Percentiles rank a stretch among this genome's conserved stretches.
phyloP scores from a whole-genome alignment of 2,329 filamentous ascomycete species.

The Colletotrichum plurivorum region DNA sequence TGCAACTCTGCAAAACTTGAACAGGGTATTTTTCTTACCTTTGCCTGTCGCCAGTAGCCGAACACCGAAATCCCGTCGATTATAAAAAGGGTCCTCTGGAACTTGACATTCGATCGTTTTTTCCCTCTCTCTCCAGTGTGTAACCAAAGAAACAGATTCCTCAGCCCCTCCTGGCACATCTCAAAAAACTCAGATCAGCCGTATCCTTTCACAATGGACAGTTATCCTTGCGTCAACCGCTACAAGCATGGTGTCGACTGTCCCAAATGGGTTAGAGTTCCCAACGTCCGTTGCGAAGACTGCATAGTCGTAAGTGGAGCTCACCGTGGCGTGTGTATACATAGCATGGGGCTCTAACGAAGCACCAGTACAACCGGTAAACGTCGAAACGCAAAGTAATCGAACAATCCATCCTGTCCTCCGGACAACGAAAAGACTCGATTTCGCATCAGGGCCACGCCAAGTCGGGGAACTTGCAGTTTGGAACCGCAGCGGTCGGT shows the following conservation, averaged over 20 bases:
- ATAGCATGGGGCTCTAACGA: neutral
- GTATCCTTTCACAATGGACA: slow-evolving; percentile 22
- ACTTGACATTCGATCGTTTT: neutral
- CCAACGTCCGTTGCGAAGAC: slow-evolving; percentile 30
- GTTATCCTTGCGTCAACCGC: slow-evolving; percentile 37
- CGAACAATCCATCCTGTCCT: neutral
- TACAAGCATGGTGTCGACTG: slow-evolving; percentile 40
- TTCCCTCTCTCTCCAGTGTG: neutral
- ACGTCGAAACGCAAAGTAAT: neutral
- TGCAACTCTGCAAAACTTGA: slow-evolving; percentile 7
- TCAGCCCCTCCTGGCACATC: neutral
- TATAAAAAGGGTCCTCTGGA: slow-evolving; percentile 29
- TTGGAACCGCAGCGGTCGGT: neutral
- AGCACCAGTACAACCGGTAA: slow-evolving; percentile 33
- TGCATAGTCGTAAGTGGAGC: slow-evolving; percentile 30
- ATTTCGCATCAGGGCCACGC: neutral
- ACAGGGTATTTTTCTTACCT: slow-evolving; percentile 15
- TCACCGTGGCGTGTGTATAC: too few species aligned
- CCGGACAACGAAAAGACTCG: neutral
- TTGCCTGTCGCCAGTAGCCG: slow-evolving; percentile 7
- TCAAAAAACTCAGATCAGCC: neutral
- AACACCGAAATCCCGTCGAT: neutral
- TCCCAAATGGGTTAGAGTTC: slow-evolving; percentile 34
- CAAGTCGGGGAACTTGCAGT: neutral
- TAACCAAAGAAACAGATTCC: slow-evolving; percentile 3